Conservation (phyloP, 108 stramenopile genomes). For the Pseudonitzschia multiseries region DNA sequence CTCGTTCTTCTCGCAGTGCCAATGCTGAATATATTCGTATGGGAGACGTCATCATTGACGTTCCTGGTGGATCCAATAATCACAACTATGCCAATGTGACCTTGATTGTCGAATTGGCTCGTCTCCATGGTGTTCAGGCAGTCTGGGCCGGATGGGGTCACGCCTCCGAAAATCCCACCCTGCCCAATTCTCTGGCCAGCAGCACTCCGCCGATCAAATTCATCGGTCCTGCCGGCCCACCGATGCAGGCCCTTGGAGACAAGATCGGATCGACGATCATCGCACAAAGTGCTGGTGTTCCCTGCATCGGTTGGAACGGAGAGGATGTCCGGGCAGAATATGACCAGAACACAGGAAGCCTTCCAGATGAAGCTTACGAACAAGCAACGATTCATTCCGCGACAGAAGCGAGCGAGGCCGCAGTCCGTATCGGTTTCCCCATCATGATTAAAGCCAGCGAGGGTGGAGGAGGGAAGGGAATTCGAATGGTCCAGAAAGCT, state of each 20-base stretch:
- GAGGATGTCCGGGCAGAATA: constrained; percentile 77
- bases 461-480: constrained; percentile 99
- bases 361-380: constrained; percentile 87
- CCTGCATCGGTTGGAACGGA: constrained; percentile 99
- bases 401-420: constrained; percentile 72
- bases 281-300: constrained; percentile 97
- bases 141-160: constrained; percentile 99
- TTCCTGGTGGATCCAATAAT: constrained; percentile 99
- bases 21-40: constrained; percentile 99
- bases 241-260: constrained; percentile 99
- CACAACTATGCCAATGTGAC: constrained; percentile 99
- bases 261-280: constrained; percentile 99
- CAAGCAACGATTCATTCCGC: constrained; percentile 84
- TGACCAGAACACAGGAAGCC: constrained; percentile 62
- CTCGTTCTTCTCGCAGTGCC: constrained; percentile 58
- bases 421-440: constrained; percentile 92
- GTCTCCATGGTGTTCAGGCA: constrained; percentile 96
- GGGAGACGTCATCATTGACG: constrained; percentile 98
- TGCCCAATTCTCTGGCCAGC: constrained; percentile 89
- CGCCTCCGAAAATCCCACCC: constrained; percentile 95
- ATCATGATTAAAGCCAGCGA: constrained; percentile 99
- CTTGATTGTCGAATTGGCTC: constrained; percentile 98
- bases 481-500: constrained; percentile 72
- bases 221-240: constrained; percentile 96
- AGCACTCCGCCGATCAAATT: constrained; percentile 89